phyloP scores from a whole-genome alignment of 1,284 basidiomycete genomes.

The Moesziomyces sp. region DNA sequence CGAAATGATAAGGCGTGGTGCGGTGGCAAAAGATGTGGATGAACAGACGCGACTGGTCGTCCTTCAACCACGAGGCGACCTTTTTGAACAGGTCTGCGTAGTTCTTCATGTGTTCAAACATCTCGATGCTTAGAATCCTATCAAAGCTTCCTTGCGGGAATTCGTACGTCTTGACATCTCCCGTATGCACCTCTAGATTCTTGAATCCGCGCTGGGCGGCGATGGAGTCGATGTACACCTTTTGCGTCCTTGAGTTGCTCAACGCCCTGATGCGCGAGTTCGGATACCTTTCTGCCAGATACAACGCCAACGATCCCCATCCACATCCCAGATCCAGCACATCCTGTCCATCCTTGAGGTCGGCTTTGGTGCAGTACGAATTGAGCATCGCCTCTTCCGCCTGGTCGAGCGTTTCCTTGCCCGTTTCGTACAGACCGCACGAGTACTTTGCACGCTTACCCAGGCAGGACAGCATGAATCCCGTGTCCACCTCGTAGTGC shows the following conservation, averaged over 20 bases:
- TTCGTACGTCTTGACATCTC: conserved; percentile 77
- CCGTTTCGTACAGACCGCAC: conserved; percentile 78
- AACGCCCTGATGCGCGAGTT: conserved; percentile 76
- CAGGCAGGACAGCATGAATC: conserved; percentile 59
- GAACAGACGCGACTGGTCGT: conserved; percentile 73
- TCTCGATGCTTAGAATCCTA: conserved; percentile 81
- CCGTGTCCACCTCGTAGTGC: conserved; percentile 76
- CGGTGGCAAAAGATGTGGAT: conserved; percentile 81
- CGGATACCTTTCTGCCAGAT: conserved; percentile 80
- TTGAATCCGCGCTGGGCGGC: conserved; percentile 73
- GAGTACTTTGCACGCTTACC: conserved; percentile 60
- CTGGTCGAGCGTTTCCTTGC: conserved; percentile 75
- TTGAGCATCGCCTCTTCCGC: conserved; percentile 77
- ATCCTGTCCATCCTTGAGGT: conserved; percentile 75
- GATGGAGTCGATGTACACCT: conserved; percentile 74
- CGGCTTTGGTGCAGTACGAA: conserved; percentile 78
- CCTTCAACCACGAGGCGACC: conserved; percentile 76
- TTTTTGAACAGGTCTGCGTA: conserved; percentile 77
- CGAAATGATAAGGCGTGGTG: conserved; percentile 76
- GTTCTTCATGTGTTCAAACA: conserved; percentile 77
- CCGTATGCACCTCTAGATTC: conserved; percentile 77
- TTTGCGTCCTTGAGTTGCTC: conserved; percentile 80
- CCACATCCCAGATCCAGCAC: conserved; percentile 81
- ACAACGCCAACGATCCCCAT: conserved; percentile 80
- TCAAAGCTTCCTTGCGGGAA: conserved; percentile 75